Evolutionary conservation across 768 basidiomycete genomes (phyloP), one percentile per base, ranked within the genome.

Genomic region (Amanita pallidorosea): DNA sequence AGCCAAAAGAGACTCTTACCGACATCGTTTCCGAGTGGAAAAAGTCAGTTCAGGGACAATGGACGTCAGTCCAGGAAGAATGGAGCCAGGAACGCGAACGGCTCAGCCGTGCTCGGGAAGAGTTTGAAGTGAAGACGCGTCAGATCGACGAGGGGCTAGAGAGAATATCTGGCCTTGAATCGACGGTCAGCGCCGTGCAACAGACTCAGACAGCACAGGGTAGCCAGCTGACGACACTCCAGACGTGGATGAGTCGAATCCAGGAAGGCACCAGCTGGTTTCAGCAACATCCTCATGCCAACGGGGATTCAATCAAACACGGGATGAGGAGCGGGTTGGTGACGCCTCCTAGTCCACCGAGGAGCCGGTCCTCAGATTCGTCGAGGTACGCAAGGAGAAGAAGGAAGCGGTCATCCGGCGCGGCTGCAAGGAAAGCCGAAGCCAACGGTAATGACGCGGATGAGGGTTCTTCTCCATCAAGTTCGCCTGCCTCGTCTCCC

Each of bases 21-120:
- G 67, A 70, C 18, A 72, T 83, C 62, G 67, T 85, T 27, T 66
- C 70, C 17, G 79, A 83, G 37, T 93, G 89, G 88, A 85, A 84
- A 63, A 81, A 79, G 59, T 71, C 69, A 9, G 80, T 93, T 20
- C 90, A 93, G 57, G 85, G 82, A 7, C 79, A 83, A 45, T 93
- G 89, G 89, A 76, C 70, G 33, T 68, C 65, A 25, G 82, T 93
- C 29, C 79, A 83, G 57, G 83, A 88, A 56, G 85, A 87, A 50
- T 96, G 91, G 91, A 74, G 74, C 2, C 71, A 77, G 34, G 93
- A 96, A 65, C 73, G 91, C 4, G 84, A 85, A 54, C 73, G 88
- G 17, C 71, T 96, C 9, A 71, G 73, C 36, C 70, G 74, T 17
- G 89, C 88, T 11, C 73, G 83, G 44, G 81, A 87, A 37, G 88